Percentiles rank a stretch among this genome's conserved stretches.
phyloP scores from a whole-genome alignment of 2,329 filamentous ascomycete species.

The Talaromyces atroroseus region DNA sequence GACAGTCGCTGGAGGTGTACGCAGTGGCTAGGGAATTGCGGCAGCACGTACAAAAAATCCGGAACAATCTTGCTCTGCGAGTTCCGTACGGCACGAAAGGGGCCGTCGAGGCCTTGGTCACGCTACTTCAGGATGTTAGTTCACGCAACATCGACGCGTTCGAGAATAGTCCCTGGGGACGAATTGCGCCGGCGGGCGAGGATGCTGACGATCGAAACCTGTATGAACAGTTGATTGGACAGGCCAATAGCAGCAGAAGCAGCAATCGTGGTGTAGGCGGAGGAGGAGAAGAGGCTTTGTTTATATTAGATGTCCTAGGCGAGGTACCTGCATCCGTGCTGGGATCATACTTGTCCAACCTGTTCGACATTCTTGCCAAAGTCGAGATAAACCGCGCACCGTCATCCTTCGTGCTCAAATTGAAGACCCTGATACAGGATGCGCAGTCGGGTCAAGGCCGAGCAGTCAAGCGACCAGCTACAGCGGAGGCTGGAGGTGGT shows the following conservation, averaged over 20 bases:
- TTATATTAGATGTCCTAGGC: slow-evolving; percentile 37
- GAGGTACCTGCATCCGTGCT: slow-evolving; percentile 27
- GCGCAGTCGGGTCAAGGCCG: slow-evolving; percentile 20
- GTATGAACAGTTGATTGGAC: slow-evolving; percentile 37
- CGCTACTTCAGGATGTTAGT: slow-evolving; percentile 33
- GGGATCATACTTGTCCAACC: slow-evolving; percentile 23
- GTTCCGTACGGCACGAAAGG: slow-evolving; percentile 33
- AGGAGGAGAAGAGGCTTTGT: slow-evolving; percentile 17
- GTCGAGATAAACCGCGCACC: slow-evolving; percentile 41
- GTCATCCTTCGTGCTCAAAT: slow-evolving; percentile 29
- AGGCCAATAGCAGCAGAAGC: slow-evolving; percentile 19
- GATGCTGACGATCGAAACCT: slow-evolving; percentile 39
- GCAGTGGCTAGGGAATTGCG: slow-evolving; percentile 29
- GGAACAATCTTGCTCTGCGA: slow-evolving; percentile 28
- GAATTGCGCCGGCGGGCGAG: slow-evolving; percentile 29
- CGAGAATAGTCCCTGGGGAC: slow-evolving; percentile 31
- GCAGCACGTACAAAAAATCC: slow-evolving; percentile 26
- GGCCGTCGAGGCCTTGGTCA: slow-evolving; percentile 34
- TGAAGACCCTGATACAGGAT: slow-evolving; percentile 27
- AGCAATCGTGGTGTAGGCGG: neutral
- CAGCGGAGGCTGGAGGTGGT: slow-evolving; percentile 13
- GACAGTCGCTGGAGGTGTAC: slow-evolving; percentile 20
- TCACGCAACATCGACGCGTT: slow-evolving; percentile 36
- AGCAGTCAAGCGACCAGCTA: slow-evolving; percentile 14
- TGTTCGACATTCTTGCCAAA: slow-evolving; percentile 32